A percentile compares a stretch with the other conserved stretches of the same genome.
Evolutionary conservation across 352 stramenopile species (phyloP).

Genomic region (Globisporangium irregulare): DNA sequence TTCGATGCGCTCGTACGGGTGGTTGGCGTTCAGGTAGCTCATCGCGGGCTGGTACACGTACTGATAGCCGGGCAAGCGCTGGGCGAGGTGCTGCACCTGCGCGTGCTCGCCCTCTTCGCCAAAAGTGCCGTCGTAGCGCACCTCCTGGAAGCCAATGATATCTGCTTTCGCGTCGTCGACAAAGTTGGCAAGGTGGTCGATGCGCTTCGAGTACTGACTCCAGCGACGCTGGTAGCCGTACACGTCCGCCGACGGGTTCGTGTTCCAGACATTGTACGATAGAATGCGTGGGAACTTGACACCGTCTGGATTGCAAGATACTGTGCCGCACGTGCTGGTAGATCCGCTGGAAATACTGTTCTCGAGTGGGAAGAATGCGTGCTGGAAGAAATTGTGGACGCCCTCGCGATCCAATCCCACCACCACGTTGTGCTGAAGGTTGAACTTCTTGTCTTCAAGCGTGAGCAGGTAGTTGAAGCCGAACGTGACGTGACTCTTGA

Average conservation of each 20-base stretch:
- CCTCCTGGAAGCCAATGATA: slow-evolving; percentile 87
- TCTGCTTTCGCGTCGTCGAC: slow-evolving; percentile 45
- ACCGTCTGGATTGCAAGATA: neutral
- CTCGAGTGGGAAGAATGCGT: slow-evolving; percentile 47
- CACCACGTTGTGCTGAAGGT: slow-evolving; percentile 53
- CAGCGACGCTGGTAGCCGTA: slow-evolving; percentile 57
- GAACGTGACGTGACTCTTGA: slow-evolving; percentile 68
- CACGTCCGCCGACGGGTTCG: slow-evolving; percentile 71
- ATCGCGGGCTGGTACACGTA: slow-evolving; percentile 87
- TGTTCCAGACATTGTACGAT: slow-evolving; percentile 91
- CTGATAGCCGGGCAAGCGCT: slow-evolving; percentile 65
- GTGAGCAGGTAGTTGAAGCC: slow-evolving; percentile 45
- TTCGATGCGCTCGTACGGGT: slow-evolving; percentile 74
- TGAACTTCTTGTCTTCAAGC: slow-evolving; percentile 53
- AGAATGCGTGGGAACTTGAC: slow-evolving; percentile 52
- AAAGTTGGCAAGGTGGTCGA: slow-evolving; percentile 70
- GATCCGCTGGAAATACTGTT: neutral
- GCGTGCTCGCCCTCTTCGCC: slow-evolving; percentile 55
- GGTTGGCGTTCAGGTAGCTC: slow-evolving; percentile 67
- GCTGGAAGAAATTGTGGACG: slow-evolving; percentile 67
- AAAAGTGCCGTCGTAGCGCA: slow-evolving; percentile 82
- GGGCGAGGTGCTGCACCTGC: slow-evolving; percentile 73
- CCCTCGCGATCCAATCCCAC: slow-evolving; percentile 71
- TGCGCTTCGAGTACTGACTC: slow-evolving; percentile 69
- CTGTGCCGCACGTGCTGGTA: neutral